Percentiles rank a stretch among this genome's conserved stretches.
Evolutionary conservation across 2,329 filamentous ascomycete genomes (phyloP).

Genomic region (Cytospora paraplurivora): DNA sequence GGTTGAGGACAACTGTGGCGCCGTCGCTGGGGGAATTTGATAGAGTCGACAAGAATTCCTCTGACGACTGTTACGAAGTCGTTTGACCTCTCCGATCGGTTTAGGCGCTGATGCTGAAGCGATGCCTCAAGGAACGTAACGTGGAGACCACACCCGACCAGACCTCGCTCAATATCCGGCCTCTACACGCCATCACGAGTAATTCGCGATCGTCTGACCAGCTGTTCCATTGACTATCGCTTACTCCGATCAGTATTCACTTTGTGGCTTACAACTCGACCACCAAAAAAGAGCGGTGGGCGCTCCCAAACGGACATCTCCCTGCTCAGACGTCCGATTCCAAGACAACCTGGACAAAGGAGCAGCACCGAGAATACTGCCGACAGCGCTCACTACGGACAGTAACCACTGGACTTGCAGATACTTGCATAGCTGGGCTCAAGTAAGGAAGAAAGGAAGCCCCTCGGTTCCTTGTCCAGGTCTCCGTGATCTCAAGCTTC

Average conservation of each 20-base stretch:
- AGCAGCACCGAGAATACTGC: conserved; percentile 46
- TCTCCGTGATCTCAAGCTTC: conserved; percentile 32
- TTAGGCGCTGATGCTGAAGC: conserved; percentile 28
- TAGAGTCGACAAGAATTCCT: conserved; percentile 20
- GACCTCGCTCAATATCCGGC: conserved; percentile 23
- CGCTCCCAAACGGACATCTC: conserved; percentile 49
- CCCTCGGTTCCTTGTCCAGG: conserved; percentile 43
- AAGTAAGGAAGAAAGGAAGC: conserved; percentile 42
- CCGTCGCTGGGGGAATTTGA: conserved; percentile 14
- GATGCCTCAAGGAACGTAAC: conserved; percentile 31
- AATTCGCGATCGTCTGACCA: conserved; percentile 24
- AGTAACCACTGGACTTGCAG: conserved; percentile 42
- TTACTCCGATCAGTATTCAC: conserved; percentile 43
- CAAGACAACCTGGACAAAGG: conserved; percentile 54
- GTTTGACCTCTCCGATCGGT: conserved; percentile 32
- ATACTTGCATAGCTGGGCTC: conserved; percentile 43
- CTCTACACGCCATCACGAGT: conserved; percentile 25
- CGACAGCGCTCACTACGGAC: conserved; percentile 31
- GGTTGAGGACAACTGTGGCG: conserved; percentile 11
- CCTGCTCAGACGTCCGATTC: conserved; percentile 48
- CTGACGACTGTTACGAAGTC: conserved; percentile 28
- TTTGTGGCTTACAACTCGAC: conserved; percentile 45
- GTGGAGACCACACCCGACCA: conserved; percentile 23
- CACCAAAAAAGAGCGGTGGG: conserved; percentile 51
- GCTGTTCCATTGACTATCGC: conserved; percentile 27